Evolutionary conservation across 177 flowering plant species (phyloP).

Genomic region (Tripterygium wilfordii): DNA sequence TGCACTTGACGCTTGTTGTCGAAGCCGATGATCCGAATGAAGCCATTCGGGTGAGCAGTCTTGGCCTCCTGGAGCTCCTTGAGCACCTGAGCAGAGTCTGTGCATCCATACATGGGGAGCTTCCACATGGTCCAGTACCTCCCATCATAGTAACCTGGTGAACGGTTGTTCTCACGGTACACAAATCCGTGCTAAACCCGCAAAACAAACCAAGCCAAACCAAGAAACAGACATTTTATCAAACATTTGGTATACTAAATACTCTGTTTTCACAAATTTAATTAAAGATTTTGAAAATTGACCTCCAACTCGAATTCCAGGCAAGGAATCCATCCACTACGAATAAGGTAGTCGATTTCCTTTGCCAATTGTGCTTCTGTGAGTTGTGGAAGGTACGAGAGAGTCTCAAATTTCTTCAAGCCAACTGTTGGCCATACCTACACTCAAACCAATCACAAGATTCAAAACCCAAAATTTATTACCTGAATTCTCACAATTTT

Average conservation of each 20-base stretch:
- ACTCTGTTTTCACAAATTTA: not conserved
- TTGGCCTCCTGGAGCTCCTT: slow-evolving; percentile 22
- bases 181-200: slow-evolving; percentile 22
- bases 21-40: slow-evolving; percentile 24
- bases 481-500: slow-evolving; percentile 12
- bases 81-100: slow-evolving; percentile 24
- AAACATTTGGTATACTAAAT: not conserved
- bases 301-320: slow-evolving; percentile 31
- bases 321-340: slow-evolving; percentile 34
- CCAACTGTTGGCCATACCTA: slow-evolving; percentile 39
- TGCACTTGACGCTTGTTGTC: slow-evolving; percentile 25
- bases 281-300: no score
- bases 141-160: slow-evolving; percentile 36
- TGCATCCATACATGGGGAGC: slow-evolving; percentile 15
- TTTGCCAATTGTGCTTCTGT: slow-evolving; percentile 10
- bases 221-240: not conserved
- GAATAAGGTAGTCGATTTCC: slow-evolving; percentile 32
- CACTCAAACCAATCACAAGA: not conserved
- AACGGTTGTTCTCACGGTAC: slow-evolving; percentile 22
- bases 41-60: slow-evolving; percentile 23
- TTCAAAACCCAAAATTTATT: not conserved
- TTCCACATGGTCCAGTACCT: slow-evolving; percentile 41
- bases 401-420: slow-evolving; percentile 43
- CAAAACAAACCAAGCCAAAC: not conserved
- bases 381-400: slow-evolving; percentile 37